These are phyloP conservation scores for Penicillium griseofulvum DNA, from an alignment of 2,329 filamentous ascomycete species.

Conservation along the genomic window DNA sequence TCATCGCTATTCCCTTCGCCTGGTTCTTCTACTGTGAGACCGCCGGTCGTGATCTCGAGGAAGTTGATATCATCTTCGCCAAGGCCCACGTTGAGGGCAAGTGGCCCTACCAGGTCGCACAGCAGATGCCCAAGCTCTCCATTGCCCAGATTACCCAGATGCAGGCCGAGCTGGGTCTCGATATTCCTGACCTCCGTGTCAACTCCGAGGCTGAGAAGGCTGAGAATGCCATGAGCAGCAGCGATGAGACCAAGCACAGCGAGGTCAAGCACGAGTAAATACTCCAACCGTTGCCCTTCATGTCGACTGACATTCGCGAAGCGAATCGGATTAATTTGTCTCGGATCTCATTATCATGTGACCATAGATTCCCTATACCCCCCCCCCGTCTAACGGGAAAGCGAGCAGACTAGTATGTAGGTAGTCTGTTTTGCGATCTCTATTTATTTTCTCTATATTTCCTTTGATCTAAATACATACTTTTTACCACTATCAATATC, in stretches of 20 bases:
- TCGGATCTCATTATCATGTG: slow-evolving; percentile 4
- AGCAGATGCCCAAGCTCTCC: slow-evolving; percentile 29
- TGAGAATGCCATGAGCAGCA: slow-evolving; percentile 21
- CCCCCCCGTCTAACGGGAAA: background rate
- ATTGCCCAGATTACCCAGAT: slow-evolving; percentile 26
- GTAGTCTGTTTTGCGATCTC: background rate
- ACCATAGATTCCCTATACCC: slow-evolving; percentile 3
- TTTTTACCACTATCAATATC: background rate
- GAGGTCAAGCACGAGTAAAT: background rate
- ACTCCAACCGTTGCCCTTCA: background rate
- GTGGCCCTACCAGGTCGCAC: slow-evolving; percentile 26
- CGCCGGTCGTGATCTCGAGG: slow-evolving; percentile 40
- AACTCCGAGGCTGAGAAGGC: slow-evolving; percentile 14
- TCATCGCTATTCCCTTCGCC: slow-evolving; percentile 48
- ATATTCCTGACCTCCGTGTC: slow-evolving; percentile 2
- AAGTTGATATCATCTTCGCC: slow-evolving; percentile 41
- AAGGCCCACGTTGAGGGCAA: slow-evolving; percentile 40
- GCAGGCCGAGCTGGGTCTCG: slow-evolving; percentile 25
- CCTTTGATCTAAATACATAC: slow-evolving; percentile 1
- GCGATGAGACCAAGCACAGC: slow-evolving; percentile 8
- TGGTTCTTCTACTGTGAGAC: slow-evolving; percentile 54
- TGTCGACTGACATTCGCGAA: background rate
- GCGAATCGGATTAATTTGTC: background rate
- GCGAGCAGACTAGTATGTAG: background rate
- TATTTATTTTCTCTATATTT: background rate